A percentile compares a stretch with the other conserved stretches of the same genome.
phyloP scores from a whole-genome alignment of 2,329 filamentous ascomycete genomes.

The Sclerotinia borealis region DNA sequence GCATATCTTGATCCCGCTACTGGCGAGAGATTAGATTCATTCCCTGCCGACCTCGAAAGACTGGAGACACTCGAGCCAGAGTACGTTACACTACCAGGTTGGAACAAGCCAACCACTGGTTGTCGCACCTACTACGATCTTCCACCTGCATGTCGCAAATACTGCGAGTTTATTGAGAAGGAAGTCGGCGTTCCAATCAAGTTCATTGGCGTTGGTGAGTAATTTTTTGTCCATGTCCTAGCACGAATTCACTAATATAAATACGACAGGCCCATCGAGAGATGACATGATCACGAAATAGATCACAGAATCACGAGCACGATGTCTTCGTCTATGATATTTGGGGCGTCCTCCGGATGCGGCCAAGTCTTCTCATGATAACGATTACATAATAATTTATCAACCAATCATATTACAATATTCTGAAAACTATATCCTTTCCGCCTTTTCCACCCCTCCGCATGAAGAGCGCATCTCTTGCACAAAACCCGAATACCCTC shows the following conservation, averaged over 20 bases:
- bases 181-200: constrained; percentile 57
- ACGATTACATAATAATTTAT: too few species aligned
- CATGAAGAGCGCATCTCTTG: too few species aligned
- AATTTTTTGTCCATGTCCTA: constrained; percentile 38
- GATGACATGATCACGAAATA: constrained; percentile 14
- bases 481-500: too few species aligned
- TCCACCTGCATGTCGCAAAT: constrained; percentile 3
- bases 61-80: constrained; percentile 43
- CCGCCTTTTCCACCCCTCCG: too few species aligned
- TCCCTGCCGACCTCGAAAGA: constrained; percentile 56
- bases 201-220: constrained; percentile 52
- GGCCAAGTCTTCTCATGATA: too few species aligned
- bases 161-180: constrained; percentile 37
- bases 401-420: too few species aligned
- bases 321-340: too few species aligned
- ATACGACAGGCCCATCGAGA: constrained; percentile 4
- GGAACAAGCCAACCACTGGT: constrained; percentile 65
- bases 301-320: too few species aligned
- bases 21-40: constrained; percentile 48
- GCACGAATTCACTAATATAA: background rate
- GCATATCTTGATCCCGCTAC: constrained; percentile 53
- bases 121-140: background rate
- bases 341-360: too few species aligned
- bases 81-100: constrained; percentile 57
- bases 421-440: too few species aligned